These are phyloP conservation scores for Parachlorella kessleri DNA, from an alignment of 139 green algal species.

Conservation along the genomic window DNA sequence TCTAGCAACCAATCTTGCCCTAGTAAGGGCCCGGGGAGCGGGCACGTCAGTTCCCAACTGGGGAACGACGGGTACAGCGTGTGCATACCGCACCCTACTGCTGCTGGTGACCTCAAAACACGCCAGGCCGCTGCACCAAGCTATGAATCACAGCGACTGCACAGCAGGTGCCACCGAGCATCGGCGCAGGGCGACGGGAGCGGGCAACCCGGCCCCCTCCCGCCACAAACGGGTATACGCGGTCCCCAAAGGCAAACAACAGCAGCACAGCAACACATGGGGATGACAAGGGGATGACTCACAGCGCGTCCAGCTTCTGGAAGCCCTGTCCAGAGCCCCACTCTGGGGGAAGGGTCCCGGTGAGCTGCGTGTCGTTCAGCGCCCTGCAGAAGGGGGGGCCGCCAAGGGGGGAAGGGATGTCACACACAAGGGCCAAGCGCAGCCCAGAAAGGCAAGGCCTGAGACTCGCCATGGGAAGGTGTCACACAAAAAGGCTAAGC, in stretches of 20 bases:
- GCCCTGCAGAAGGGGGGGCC: not conserved
- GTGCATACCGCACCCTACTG: no score
- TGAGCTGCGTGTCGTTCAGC: slow-evolving; percentile 2
- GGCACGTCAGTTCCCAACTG: no score
- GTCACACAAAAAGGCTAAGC: not conserved
- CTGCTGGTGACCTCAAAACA: no score
- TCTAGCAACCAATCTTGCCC: no score
- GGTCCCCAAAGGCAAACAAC: not conserved
- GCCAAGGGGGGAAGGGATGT: not conserved
- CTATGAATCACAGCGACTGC: not conserved
- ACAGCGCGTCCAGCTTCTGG: slow-evolving; percentile 3
- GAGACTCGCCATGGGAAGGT: no score
- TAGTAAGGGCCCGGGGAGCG: no score
- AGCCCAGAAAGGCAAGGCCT: not conserved
- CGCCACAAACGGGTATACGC: not conserved
- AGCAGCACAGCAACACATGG: not conserved
- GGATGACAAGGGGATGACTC: not conserved
- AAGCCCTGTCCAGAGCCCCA: slow-evolving; percentile 11
- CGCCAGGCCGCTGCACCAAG: no score
- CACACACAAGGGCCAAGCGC: no score
- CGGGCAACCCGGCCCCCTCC: not conserved
- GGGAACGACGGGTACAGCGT: no score
- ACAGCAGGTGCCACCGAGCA: not conserved
- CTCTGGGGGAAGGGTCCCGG: slow-evolving; percentile 17
- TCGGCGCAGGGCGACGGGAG: not conserved